Percentiles rank a stretch among this genome's conserved stretches.
Evolutionary conservation across 1,284 basidiomycete species (phyloP).

Genomic region (Leccinum griseonigrum): DNA sequence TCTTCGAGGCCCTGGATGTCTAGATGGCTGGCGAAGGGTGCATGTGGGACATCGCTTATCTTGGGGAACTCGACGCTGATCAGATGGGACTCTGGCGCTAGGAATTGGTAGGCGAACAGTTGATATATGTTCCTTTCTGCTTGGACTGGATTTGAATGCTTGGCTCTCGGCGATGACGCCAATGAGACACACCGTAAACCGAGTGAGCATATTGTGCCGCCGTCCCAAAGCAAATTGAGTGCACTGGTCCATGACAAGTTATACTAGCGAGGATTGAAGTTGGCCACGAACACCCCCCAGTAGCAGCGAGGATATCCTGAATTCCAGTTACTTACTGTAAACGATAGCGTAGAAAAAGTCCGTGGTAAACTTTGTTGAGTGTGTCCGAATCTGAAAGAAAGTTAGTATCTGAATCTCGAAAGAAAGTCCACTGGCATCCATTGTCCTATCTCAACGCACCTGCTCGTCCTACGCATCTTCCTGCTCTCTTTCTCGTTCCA

Average conservation of each 20-base stretch:
- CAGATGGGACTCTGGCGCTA: neutral
- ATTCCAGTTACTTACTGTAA: neutral
- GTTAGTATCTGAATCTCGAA: neutral
- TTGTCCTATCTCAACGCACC: neutral
- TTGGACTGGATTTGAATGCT: neutral
- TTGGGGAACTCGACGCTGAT: neutral
- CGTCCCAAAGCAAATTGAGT: neutral
- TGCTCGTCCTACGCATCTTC: neutral
- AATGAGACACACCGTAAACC: neutral
- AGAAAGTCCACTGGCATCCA: neutral
- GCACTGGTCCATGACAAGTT: too few species aligned
- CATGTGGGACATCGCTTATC: neutral
- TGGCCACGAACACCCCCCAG: neutral
- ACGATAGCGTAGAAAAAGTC: neutral
- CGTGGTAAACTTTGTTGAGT: neutral
- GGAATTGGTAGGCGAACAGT: neutral
- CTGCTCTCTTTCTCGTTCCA: conserved; percentile 8
- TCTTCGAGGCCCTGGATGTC: conserved; percentile 1
- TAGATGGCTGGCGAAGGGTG: neutral
- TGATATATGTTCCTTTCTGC: neutral
- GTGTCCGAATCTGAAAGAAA: neutral
- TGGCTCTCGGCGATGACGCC: neutral
- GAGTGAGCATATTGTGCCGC: neutral
- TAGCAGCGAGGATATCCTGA: neutral
- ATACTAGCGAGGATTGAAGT: neutral